Percentiles rank a stretch among this genome's conserved stretches.
phyloP scores from a whole-genome alignment of 495 filamentous ascomycete genomes.

The Sordaria brevicollis region DNA sequence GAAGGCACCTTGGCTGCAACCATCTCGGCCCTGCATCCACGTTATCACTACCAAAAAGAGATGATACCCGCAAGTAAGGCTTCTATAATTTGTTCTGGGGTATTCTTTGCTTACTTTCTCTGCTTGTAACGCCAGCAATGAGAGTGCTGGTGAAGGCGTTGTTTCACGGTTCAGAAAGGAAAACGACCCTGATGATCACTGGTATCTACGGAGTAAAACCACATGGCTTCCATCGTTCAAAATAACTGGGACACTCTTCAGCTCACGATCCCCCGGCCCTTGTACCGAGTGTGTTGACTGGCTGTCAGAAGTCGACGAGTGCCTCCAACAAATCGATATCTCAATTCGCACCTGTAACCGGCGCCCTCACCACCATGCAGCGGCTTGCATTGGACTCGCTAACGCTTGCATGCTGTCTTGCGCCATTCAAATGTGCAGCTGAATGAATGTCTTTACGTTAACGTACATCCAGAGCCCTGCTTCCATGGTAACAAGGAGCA shows the following conservation, averaged over 20 bases:
- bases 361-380: background rate
- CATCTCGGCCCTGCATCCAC: background rate
- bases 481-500: background rate
- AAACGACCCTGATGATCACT: background rate
- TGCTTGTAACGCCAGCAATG: background rate
- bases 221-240: background rate
- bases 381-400: background rate
- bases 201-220: too few species aligned
- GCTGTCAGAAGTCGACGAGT: background rate
- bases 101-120: background rate
- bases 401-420: background rate
- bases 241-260: background rate
- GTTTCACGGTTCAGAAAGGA: background rate
- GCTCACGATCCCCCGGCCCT: background rate
- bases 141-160: background rate
- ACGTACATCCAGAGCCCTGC: background rate
- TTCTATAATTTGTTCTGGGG: too few species aligned
- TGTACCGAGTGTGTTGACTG: background rate
- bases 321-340: background rate
- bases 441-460: background rate
- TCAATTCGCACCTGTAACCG: background rate
- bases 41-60: background rate
- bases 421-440: background rate
- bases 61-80: too few species aligned
- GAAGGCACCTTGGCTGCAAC: background rate